A percentile compares a stretch with the other conserved stretches of the same genome.
phyloP scores from a whole-genome alignment of 2,329 filamentous ascomycete species.

The Lithohypha guttulata region DNA sequence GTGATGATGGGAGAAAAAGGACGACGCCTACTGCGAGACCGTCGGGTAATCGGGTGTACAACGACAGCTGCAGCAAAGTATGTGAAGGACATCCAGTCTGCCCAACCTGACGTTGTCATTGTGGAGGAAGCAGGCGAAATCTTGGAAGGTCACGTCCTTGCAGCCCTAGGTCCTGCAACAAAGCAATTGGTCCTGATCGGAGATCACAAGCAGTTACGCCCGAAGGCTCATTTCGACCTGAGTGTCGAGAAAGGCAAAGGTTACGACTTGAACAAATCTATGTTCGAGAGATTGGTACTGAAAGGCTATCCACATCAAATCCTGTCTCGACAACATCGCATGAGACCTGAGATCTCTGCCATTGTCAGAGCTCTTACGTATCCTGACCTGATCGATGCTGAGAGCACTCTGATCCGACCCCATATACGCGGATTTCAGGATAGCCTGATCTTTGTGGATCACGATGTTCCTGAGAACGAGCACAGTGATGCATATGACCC shows the following conservation, averaged over 20 bases:
- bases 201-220: slow-evolving; percentile 62
- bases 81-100: slow-evolving; percentile 41
- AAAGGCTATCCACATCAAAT: slow-evolving; percentile 44
- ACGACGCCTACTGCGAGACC: slow-evolving; percentile 43
- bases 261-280: slow-evolving; percentile 55
- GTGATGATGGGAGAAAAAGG: slow-evolving; percentile 25
- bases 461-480: slow-evolving; percentile 44
- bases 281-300: slow-evolving; percentile 58
- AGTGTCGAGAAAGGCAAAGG: slow-evolving; percentile 53
- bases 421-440: slow-evolving; percentile 46
- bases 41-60: slow-evolving; percentile 57
- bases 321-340: slow-evolving; percentile 54
- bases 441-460: slow-evolving; percentile 57
- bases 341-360: slow-evolving; percentile 55
- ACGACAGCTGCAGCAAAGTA: slow-evolving; percentile 61
- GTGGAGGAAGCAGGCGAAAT: slow-evolving; percentile 68
- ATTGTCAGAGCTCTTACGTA: slow-evolving; percentile 52
- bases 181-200: slow-evolving; percentile 61
- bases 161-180: slow-evolving; percentile 44
- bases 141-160: slow-evolving; percentile 55
- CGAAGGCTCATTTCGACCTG: slow-evolving; percentile 52
- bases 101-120: slow-evolving; percentile 49
- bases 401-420: slow-evolving; percentile 38
- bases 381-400: slow-evolving; percentile 47
- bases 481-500: slow-evolving; percentile 36